phyloP scores from a whole-genome alignment of 2,329 filamentous ascomycete species.

The Thielaviopsis punctulata region DNA sequence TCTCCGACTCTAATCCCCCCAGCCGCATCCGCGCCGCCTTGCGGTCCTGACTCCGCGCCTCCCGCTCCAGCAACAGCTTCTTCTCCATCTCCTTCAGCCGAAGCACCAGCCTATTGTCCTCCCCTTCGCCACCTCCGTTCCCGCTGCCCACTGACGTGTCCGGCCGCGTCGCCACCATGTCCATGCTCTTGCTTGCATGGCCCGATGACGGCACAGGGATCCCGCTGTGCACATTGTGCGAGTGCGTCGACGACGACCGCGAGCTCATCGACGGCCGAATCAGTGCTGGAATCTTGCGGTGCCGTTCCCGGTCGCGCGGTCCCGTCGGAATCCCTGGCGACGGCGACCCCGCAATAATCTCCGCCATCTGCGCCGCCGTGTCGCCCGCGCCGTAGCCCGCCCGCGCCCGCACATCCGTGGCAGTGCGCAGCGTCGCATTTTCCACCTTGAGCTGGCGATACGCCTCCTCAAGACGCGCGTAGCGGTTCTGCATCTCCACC shows the following conservation, averaged over 20 bases:
- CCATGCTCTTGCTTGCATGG: conserved; percentile 13
- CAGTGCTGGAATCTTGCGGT: conserved; percentile 14
- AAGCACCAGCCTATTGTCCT: conserved; percentile 68
- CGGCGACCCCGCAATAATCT: conserved; percentile 25
- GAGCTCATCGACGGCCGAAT: conserved; percentile 19
- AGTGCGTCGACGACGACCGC: conserved; percentile 15
- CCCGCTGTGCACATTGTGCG: not conserved
- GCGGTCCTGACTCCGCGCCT: conserved; percentile 70
- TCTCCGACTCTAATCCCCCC: conserved; percentile 58
- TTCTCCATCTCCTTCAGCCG: conserved; percentile 74
- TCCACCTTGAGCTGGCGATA: conserved; percentile 48
- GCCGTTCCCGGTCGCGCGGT: conserved; percentile 29
- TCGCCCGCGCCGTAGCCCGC: conserved; percentile 19
- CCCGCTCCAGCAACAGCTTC: conserved; percentile 75
- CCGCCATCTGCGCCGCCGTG: conserved; percentile 14
- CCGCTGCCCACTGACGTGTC: conserved; percentile 13
- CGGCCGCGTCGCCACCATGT: conserved; percentile 10
- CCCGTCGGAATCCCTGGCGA: conserved; percentile 38
- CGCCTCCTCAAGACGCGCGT: conserved; percentile 39
- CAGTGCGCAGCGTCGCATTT: conserved; percentile 50
- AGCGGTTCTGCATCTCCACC: conserved; percentile 27
- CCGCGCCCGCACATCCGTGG: conserved; percentile 39
- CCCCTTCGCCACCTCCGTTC: conserved; percentile 14
- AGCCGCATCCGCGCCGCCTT: conserved; percentile 66
- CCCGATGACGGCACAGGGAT: conserved; percentile 15